phyloP scores from a whole-genome alignment of 495 filamentous ascomycete genomes.

The Neurospora sp. region DNA sequence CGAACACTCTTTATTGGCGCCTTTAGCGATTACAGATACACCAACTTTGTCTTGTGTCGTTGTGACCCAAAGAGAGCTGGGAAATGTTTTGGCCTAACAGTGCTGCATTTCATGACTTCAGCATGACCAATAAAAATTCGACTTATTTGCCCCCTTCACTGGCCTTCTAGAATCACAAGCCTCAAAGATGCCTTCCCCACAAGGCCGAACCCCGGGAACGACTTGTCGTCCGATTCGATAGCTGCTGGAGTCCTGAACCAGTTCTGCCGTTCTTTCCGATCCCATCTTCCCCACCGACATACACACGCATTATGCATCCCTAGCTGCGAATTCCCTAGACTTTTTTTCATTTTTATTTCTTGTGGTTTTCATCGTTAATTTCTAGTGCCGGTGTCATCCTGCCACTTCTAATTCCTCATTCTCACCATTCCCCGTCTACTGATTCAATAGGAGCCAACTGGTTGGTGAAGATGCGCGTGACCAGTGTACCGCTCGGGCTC shows the following conservation, averaged over 20 bases:
- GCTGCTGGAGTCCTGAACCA: neutral
- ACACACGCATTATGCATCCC: neutral
- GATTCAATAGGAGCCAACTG: neutral
- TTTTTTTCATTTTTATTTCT: neutral
- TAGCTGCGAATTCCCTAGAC: neutral
- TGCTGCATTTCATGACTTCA: neutral
- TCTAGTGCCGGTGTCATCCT: neutral
- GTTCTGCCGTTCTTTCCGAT: neutral
- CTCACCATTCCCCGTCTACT: neutral
- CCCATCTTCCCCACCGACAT: neutral
- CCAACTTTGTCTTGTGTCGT: neutral
- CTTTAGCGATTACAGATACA: neutral
- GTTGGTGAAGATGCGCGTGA: neutral
- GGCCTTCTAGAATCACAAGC: neutral
- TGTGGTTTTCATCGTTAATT: neutral
- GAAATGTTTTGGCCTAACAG: neutral
- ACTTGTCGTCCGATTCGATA: neutral
- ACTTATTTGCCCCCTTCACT: neutral
- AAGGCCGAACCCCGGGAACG: neutral
- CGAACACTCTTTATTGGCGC: neutral
- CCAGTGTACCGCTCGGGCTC: neutral
- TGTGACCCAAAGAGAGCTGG: neutral
- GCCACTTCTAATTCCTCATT: neutral
- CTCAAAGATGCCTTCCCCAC: neutral
- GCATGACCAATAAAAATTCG: neutral